Base-by-base conservation (phyloP, 257 asterid species). In the Solanum medicagineum region DNA sequence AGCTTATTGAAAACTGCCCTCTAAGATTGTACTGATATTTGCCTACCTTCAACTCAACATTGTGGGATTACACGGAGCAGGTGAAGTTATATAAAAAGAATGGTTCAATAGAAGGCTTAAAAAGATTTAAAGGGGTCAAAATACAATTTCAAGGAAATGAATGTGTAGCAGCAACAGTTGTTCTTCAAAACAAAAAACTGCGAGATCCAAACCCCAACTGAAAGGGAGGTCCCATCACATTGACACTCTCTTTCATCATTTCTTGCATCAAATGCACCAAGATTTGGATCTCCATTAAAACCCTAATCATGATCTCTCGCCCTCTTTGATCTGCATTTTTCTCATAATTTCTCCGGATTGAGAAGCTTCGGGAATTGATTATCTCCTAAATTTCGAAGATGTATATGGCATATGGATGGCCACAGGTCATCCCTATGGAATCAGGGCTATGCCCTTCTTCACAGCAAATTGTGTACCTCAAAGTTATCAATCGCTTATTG, bases 401-500 rank as follows among this genome's bases (percentile, higher is more conserved):
- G 99, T 97, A 97, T 91, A 95, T 97, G 99, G 98, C 99, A 60
- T 97, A 97, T 86, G 99, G 99, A 91, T 97, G 99, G 99, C 99
- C 99, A 85, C 99, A 95, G 96, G 99, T 95, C 86, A 95, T 97
- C 90, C 99, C 99, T 32, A 87, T 95, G 80, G 96, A 95, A 89
- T 90, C 87, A 36, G 93, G 95, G 3, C 65, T 87, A 51, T 87
- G 91, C 84, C 89, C 96, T 47, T 90, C 96, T 79, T 85, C 92
- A 15, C 92, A 91, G 88, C 94, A 89, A 88, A 97, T 95, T 93
- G 92, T 94, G 10, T 94, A 94, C 87, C 93, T 97, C 87, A 95
- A 95, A 87, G 92, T 95, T 56, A 90, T 88, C 26, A 94, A 95
- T 88, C 92, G 99, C 3, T 86, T 97, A 89, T 91, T 97, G 81